Conservation (phyloP, 1,284 basidiomycete species). For the Sporisorium scitamineum region DNA sequence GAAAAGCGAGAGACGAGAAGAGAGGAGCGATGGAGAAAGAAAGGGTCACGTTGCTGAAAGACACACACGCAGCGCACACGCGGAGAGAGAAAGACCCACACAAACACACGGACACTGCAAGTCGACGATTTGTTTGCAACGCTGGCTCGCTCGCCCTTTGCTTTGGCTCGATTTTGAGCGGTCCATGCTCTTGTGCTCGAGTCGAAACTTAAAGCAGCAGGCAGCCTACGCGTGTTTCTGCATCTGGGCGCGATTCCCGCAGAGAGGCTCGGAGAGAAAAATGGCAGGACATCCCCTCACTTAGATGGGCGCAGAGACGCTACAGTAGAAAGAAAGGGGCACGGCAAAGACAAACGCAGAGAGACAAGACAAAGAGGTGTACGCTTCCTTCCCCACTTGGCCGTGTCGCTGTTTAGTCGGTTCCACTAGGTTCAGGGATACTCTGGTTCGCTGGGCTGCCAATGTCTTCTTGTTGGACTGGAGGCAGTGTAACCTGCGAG, state of each 20-base stretch:
- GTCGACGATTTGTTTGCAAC: constrained; percentile 5
- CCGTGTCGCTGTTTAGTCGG: too few relatives aligned
- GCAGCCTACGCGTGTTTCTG: background rate
- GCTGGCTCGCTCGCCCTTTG: constrained; percentile 3
- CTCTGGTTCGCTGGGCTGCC: too few relatives aligned
- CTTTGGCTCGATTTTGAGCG: background rate
- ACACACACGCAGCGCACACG: constrained; percentile 5
- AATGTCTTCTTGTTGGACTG: too few relatives aligned
- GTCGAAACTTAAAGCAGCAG: background rate
- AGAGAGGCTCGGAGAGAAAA: background rate
- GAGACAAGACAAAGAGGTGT: background rate
- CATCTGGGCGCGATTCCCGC: background rate
- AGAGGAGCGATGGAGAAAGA: background rate
- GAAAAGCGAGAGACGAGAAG: background rate
- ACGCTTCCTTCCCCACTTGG: background rate
- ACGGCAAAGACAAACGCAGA: background rate
- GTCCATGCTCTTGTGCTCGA: background rate
- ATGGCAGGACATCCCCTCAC: background rate
- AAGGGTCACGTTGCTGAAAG: constrained; percentile 2
- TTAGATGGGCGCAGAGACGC: background rate
- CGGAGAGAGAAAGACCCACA: background rate
- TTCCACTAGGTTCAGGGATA: too few relatives aligned
- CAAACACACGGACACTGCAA: background rate
- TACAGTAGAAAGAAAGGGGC: too few relatives aligned
- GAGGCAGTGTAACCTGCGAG: too few relatives aligned